A percentile compares a stretch with the other conserved stretches of the same genome.
Conservation (phyloP, 2,329 filamentous ascomycete genomes). For the Dactylellina cionopaga region DNA sequence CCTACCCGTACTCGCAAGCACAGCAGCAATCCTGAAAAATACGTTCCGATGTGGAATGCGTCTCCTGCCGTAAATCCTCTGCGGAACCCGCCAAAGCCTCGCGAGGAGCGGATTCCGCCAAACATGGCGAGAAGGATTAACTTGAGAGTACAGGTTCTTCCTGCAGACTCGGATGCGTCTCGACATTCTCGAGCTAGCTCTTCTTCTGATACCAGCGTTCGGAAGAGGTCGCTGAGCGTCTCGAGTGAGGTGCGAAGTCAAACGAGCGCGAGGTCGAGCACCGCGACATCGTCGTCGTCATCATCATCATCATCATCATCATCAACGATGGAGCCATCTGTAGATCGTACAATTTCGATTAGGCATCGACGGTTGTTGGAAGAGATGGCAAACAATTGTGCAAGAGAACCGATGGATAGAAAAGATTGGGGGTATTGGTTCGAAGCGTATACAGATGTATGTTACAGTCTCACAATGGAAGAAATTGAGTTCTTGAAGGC, state of each 20-base stretch:
- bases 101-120: conserved; percentile 30
- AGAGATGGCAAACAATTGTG: conserved; percentile 46
- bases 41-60: conserved; percentile 33
- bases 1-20: neutral
- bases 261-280: no score
- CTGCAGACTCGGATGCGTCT: neutral
- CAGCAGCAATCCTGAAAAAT: conserved; percentile 10
- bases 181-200: conserved; percentile 12
- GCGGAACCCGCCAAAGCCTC: conserved; percentile 18
- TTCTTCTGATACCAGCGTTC: no score
- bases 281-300: no score
- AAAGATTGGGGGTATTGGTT: conserved; percentile 53
- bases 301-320: no score
- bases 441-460: conserved; percentile 42
- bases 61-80: conserved; percentile 46
- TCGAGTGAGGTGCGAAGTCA: no score
- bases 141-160: neutral
- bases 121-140: conserved; percentile 16
- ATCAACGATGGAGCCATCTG: neutral
- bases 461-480: no score
- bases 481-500: no score
- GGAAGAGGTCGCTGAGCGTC: no score
- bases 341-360: conserved; percentile 28
- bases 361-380: conserved; percentile 37
- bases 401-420: conserved; percentile 13